phyloP scores from a whole-genome alignment of 176 grass and related monocot genomes.

The Eremochloa ophiuroides region DNA sequence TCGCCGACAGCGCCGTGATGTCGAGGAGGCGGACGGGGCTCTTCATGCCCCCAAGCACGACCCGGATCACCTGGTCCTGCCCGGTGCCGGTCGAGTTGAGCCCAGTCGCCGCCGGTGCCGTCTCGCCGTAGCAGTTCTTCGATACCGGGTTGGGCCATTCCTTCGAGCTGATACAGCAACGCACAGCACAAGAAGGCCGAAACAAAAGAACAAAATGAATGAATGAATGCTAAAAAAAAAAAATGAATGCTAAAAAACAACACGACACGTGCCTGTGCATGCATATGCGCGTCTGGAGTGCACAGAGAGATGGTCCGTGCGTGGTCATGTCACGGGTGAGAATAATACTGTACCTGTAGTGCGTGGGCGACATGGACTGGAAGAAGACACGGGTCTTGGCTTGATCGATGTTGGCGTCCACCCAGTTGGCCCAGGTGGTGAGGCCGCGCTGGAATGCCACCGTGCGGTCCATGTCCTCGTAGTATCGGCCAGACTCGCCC shows the following conservation, averaged over 20 bases:
- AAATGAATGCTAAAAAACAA: too few relatives aligned
- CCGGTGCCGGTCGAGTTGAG: conserved; percentile 41
- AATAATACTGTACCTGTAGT: conserved; percentile 81
- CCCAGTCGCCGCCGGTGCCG: conserved; percentile 33
- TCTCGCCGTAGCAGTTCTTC: conserved; percentile 80
- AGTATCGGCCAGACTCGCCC: conserved; percentile 52
- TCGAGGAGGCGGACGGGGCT: conserved; percentile 53
- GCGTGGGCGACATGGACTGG: conserved; percentile 87
- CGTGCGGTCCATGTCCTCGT: conserved; percentile 81
- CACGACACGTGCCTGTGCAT: not conserved
- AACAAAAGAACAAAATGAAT: not conserved
- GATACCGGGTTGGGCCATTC: conserved; percentile 61
- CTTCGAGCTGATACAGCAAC: not conserved
- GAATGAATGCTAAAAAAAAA: too few relatives aligned
- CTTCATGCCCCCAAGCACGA: conserved; percentile 48
- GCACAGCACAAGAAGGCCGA: not conserved
- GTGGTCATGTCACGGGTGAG: too few relatives aligned
- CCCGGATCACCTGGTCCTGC: conserved; percentile 50
- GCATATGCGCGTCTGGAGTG: not conserved
- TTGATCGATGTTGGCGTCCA: conserved; percentile 53
- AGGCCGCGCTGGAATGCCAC: conserved; percentile 75
- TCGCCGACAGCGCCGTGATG: conserved; percentile 58
- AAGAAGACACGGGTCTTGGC: conserved; percentile 83
- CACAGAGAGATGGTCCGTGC: too few relatives aligned
- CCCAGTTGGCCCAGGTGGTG: conserved; percentile 66